Evolutionary conservation across 768 basidiomycete species (phyloP), one percentile per base, ranked within the genome.

Genomic region (Favolaschia claudopus): DNA sequence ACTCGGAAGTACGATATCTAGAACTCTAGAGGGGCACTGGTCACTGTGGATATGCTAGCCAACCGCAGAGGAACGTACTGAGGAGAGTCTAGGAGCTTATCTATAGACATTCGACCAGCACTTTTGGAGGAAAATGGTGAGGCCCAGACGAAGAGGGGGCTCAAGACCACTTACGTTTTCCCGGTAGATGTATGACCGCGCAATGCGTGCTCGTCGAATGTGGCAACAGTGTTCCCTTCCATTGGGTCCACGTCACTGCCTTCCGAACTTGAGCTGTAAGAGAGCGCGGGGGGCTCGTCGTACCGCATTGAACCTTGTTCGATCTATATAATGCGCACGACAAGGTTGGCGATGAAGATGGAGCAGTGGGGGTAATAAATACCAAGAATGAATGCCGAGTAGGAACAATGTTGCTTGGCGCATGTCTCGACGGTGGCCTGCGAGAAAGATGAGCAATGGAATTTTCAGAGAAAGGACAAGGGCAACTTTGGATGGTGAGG

Each of bases 291-390:
- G 47, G 73, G 68, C 59, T 73, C 67, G 64, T 77, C 76, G 63
- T 79, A 79, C 62, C 77, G 68, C 49, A 74, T 67, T 27, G 81
- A 79, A 46, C 70, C 72, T 58, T 72, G 66, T 48, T 64, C 67
- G 76, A 79, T 80, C 66, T 78, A 32, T 79, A 82, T 24, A 78
- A 77, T 60, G 79, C 72, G n/a, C n/a, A n/a, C 63, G 74, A 71
- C 58, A 83, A 75, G 55, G 67, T 72, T n/a, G 79, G 79, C 82
- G 81, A 84, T 67, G 75, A 72, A 68, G 75, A 84, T 42, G 79
- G 77, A 58, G 81, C 76, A 52, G 75, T 79, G 43, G 77, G 73
- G 42, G 77, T 74, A 65, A 77, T 75, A 69, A 79, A 79, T 47
- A 79, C 73, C 22, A 77, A 76, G 50, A 80, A 70, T 44, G 74